Conservation (phyloP, 2,329 filamentous ascomycete genomes). For the Apiospora kogelbergensis region DNA sequence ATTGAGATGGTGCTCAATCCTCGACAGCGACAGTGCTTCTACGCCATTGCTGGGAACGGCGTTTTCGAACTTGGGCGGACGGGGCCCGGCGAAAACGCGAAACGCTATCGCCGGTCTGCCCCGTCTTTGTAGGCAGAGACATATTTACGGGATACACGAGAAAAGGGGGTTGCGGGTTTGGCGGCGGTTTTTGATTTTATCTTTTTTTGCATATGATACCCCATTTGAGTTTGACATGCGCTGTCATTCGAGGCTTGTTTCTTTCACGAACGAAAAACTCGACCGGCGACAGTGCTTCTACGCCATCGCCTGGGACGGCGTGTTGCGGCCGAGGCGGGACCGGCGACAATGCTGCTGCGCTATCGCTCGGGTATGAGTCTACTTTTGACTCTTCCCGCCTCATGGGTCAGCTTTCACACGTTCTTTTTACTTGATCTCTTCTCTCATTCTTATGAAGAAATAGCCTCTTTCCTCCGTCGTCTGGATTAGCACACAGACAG, state of each 20-base stretch:
- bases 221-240: slow-evolving; percentile 53
- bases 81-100: slow-evolving; percentile 36
- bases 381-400: slow-evolving; percentile 24
- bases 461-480: neutral
- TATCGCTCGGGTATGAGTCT: slow-evolving; percentile 39
- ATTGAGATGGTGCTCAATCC: slow-evolving; percentile 20
- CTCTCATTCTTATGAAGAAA: neutral
- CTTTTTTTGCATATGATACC: slow-evolving; percentile 49
- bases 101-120: slow-evolving; percentile 36
- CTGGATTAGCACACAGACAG: neutral
- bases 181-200: slow-evolving; percentile 20
- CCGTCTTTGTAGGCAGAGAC: slow-evolving; percentile 17
- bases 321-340: slow-evolving; percentile 43
- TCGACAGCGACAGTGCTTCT: slow-evolving; percentile 38
- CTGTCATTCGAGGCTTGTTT: slow-evolving; percentile 41
- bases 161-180: slow-evolving; percentile 6
- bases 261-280: slow-evolving; percentile 22
- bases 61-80: slow-evolving; percentile 21
- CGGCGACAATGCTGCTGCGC: slow-evolving; percentile 55
- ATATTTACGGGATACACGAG: slow-evolving; percentile 6
- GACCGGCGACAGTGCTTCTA: slow-evolving; percentile 45
- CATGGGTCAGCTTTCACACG: slow-evolving; percentile 35
- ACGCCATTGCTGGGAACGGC: slow-evolving; percentile 36
- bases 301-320: slow-evolving; percentile 49
- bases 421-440: slow-evolving; percentile 22